Evolutionary conservation across 2,329 filamentous ascomycete genomes (phyloP).

Genomic region (Fusarium albosuccineum): DNA sequence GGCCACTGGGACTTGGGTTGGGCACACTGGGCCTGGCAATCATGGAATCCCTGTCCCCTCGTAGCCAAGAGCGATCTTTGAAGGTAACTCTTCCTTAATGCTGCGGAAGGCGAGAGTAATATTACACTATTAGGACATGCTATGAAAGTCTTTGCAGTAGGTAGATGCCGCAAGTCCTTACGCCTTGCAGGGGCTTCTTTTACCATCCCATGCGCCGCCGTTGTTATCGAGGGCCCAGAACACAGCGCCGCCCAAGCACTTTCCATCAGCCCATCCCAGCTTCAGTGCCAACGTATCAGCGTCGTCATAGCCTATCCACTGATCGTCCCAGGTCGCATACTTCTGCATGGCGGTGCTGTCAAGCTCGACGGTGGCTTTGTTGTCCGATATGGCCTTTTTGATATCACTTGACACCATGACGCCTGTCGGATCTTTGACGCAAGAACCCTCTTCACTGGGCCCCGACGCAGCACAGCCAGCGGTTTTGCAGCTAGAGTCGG

Average conservation of each 20-base stretch:
- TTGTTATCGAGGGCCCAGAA: conserved; percentile 15
- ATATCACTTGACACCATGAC: conserved; percentile 16
- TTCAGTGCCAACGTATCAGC: conserved; percentile 15
- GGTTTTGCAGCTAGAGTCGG: background rate
- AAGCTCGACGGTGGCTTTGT: conserved; percentile 3
- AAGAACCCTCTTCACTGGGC: conserved; percentile 11
- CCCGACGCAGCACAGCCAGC: conserved; percentile 9
- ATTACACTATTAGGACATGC: background rate
- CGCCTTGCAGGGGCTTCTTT: background rate
- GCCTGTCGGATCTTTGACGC: conserved; percentile 14
- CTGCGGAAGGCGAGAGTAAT: background rate
- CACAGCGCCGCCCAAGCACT: conserved; percentile 13
- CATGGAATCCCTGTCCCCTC: background rate
- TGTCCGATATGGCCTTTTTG: conserved; percentile 5
- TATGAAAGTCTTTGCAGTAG: background rate
- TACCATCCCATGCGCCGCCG: conserved; percentile 8
- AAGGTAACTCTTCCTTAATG: background rate
- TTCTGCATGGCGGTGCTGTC: conserved; percentile 15
- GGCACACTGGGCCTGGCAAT: background rate
- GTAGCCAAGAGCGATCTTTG: background rate
- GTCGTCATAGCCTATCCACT: conserved; percentile 14
- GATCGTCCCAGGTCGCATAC: conserved; percentile 11
- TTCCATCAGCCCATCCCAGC: conserved; percentile 9
- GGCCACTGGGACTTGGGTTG: background rate
- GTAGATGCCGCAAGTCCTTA: background rate